Evolutionary conservation across 73 alveolate species (phyloP).

Genomic region (Paramecium biaurelia): DNA sequence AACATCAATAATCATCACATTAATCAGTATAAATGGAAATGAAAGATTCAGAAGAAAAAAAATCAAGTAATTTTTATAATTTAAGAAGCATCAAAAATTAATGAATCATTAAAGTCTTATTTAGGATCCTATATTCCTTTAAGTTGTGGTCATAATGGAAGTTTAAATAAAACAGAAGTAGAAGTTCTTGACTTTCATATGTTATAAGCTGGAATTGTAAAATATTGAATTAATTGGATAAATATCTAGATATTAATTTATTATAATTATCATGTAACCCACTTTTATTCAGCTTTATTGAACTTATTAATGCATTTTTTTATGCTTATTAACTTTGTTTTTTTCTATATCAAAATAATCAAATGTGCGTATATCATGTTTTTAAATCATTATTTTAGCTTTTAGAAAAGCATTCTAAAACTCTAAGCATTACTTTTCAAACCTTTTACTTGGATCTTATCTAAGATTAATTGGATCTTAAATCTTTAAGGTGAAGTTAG

Average conservation of each 20-base stretch:
- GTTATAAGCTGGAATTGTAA: slow-evolving; percentile 48
- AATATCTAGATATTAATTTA: not conserved
- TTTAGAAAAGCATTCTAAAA: not conserved
- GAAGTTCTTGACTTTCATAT: slow-evolving; percentile 56
- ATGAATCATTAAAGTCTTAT: not conserved
- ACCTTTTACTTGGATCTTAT: not conserved
- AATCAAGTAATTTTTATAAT: not conserved
- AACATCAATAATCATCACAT: not conserved
- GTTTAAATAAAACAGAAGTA: slow-evolving; percentile 35
- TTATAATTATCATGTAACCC: not conserved
- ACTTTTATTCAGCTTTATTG: not conserved
- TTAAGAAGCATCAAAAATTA: not conserved
- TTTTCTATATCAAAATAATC: not conserved
- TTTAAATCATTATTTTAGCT: not conserved
- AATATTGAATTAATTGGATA: not conserved
- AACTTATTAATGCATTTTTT: not conserved
- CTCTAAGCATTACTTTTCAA: not conserved
- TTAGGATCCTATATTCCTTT: slow-evolving; percentile 60
- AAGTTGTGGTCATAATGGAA: slow-evolving; percentile 67
- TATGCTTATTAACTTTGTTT: not conserved
- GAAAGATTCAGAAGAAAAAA: not conserved
- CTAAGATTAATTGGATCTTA: not conserved
- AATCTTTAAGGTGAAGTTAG: not conserved
- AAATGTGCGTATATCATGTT: not conserved
- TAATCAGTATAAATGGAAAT: not conserved